These are phyloP conservation scores for Sclerotinia spermophila DNA, from an alignment of 2,329 filamentous ascomycete species.

Conservation along the genomic window DNA sequence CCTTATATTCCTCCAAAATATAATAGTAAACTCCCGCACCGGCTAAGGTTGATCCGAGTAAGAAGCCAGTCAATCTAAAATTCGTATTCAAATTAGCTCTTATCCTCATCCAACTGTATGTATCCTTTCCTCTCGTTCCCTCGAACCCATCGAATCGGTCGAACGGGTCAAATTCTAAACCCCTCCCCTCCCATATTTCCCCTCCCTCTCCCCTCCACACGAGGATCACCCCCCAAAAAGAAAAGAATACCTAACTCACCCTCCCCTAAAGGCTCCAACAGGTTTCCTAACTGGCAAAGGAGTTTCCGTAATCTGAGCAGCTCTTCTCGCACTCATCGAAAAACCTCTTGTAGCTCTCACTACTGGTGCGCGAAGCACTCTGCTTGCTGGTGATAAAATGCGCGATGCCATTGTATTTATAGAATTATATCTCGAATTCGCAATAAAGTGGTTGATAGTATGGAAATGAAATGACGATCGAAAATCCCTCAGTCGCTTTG, in stretches of 20 bases:
- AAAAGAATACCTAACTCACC: constrained; percentile 48
- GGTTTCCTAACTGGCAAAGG: constrained; percentile 58
- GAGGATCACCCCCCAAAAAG: background rate
- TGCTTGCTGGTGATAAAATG: constrained; percentile 41
- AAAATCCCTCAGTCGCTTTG: constrained; percentile 1
- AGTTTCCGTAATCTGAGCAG: background rate
- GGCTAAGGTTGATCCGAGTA: constrained; percentile 76
- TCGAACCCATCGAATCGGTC: background rate
- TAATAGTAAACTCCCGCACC: constrained; percentile 87
- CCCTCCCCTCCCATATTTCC: background rate
- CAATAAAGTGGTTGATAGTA: background rate
- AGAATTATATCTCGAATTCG: background rate
- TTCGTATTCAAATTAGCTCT: background rate
- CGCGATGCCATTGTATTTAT: constrained; percentile 43
- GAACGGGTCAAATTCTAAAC: background rate
- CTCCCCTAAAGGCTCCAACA: constrained; percentile 67
- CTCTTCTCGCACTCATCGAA: background rate
- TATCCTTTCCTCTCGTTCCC: background rate
- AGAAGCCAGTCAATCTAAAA: constrained; percentile 80
- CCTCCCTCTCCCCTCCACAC: background rate
- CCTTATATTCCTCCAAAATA: constrained; percentile 86
- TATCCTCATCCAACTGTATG: background rate
- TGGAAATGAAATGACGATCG: background rate
- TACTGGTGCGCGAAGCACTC: constrained; percentile 32
- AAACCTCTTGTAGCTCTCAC: background rate